Conservation (phyloP, 1,284 basidiomycete genomes). For the Stygiomarasmius scandens region DNA sequence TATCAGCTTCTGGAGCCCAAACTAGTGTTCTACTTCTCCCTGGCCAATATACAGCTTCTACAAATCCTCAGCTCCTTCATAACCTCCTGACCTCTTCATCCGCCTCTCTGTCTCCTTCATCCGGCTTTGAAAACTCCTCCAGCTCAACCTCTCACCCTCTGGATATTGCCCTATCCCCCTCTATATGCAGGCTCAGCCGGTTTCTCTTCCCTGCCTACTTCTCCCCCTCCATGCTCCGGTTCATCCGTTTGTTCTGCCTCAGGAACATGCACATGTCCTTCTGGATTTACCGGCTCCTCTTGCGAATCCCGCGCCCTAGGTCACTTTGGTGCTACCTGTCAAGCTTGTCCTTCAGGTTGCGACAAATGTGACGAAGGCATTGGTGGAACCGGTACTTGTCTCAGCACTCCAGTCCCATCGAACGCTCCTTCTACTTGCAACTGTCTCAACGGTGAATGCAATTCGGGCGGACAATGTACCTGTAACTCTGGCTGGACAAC, state of each 20-base stretch:
- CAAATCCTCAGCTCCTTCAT: constrained; percentile 72
- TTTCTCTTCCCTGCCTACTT: constrained; percentile 42
- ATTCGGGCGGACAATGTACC: constrained; percentile 61
- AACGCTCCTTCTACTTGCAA: constrained; percentile 69
- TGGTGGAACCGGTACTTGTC: constrained; percentile 69
- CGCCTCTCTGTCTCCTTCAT: constrained; percentile 55
- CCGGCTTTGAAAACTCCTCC: constrained; percentile 62
- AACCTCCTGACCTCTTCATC: constrained; percentile 64
- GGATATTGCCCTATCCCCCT: constrained; percentile 62
- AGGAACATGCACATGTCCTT: constrained; percentile 69
- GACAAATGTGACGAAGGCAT: constrained; percentile 75
- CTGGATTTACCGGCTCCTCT: constrained; percentile 74
- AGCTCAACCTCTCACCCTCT: constrained; percentile 60
- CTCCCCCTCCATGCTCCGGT: constrained; percentile 73
- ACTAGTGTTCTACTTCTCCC: constrained; percentile 67
- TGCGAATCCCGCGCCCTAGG: constrained; percentile 76
- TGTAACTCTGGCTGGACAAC: constrained; percentile 79
- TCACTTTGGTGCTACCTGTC: constrained; percentile 72
- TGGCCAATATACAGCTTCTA: constrained; percentile 70
- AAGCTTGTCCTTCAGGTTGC: constrained; percentile 69
- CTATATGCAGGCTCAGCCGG: constrained; percentile 65
- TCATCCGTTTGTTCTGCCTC: constrained; percentile 68
- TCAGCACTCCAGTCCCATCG: constrained; percentile 45
- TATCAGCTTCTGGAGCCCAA: constrained; percentile 56
- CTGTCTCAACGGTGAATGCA: constrained; percentile 76